These are phyloP conservation scores for Penicillium malachiteum DNA, from an alignment of 495 filamentous ascomycete genomes.

Conservation along the genomic window DNA sequence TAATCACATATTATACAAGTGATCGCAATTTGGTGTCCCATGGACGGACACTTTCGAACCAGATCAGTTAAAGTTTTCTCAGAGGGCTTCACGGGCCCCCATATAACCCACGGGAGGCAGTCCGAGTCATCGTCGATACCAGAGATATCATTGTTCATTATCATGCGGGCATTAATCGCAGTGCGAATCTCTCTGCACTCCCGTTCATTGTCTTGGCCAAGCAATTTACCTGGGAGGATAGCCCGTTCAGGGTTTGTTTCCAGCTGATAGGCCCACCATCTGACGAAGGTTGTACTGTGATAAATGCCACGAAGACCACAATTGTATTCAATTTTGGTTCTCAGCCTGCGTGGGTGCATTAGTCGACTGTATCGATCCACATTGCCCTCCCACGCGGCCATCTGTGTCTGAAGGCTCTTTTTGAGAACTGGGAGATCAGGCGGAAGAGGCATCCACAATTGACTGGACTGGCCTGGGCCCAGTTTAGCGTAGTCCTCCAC, in stretches of 20 bases:
- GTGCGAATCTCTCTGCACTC: constrained; percentile 15
- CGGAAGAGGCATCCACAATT: constrained; percentile 24
- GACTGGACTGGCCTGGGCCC: constrained; percentile 10
- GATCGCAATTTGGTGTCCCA: constrained; percentile 19
- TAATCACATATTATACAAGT: constrained; percentile 18
- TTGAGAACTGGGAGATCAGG: constrained; percentile 26
- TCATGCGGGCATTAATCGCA: constrained; percentile 22
- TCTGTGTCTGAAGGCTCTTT: constrained; percentile 23
- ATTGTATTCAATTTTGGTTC: constrained; percentile 13
- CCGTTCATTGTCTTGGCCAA: constrained; percentile 6
- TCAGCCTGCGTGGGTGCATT: constrained; percentile 14
- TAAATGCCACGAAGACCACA: constrained; percentile 28
- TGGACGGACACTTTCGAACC: constrained; percentile 17
- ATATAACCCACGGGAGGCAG: constrained; percentile 21
- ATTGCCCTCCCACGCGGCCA: constrained; percentile 28
- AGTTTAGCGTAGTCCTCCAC: constrained; percentile 11
- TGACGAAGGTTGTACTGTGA: constrained; percentile 26
- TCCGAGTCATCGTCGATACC: constrained; percentile 13
- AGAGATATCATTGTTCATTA: constrained; percentile 25
- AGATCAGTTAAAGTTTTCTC: constrained; percentile 12
- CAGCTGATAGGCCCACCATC: constrained; percentile 26
- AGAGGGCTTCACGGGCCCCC: constrained; percentile 14
- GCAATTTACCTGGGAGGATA: constrained; percentile 12
- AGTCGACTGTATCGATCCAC: constrained; percentile 29
- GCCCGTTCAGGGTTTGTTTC: constrained; percentile 12